Evolutionary conservation across 768 basidiomycete species (phyloP).

Genomic region (Wakefieldia striispora): DNA sequence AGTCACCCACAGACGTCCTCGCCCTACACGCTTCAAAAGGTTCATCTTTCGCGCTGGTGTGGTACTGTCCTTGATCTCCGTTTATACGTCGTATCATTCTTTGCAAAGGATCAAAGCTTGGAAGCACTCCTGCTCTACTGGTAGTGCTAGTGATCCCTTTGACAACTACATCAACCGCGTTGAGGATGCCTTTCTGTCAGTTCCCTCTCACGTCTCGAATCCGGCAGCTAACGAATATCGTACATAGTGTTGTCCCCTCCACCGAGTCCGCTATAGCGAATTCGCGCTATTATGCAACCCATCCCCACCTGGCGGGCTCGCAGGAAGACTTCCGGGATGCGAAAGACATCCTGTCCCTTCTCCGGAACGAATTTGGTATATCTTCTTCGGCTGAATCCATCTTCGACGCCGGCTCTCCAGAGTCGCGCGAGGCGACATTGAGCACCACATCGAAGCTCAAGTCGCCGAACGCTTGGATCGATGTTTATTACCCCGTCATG

Average conservation of each 20-base stretch:
- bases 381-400: conserved; percentile 44
- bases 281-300: conserved; percentile 58
- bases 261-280: conserved; percentile 54
- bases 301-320: conserved; percentile 74
- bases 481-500: conserved; percentile 85
- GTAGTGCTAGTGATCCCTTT: background rate
- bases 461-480: conserved; percentile 73
- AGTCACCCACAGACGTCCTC: background rate
- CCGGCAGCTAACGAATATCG: background rate
- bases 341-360: conserved; percentile 60
- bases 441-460: conserved; percentile 44
- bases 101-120: conserved; percentile 6
- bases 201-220: background rate
- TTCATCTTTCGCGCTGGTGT: conserved; percentile 4
- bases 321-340: conserved; percentile 61
- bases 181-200: conserved; percentile 39
- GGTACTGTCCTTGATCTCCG: conserved; percentile 5
- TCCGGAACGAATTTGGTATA: conserved; percentile 65
- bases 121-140: conserved; percentile 6
- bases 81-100: conserved; percentile 8
- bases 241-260: conserved; percentile 51
- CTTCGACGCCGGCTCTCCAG: conserved; percentile 65
- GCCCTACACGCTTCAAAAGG: conserved; percentile 1
- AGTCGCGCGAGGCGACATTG: conserved; percentile 68
- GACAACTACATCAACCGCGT: conserved; percentile 14